Conservation (phyloP, 106 monocot genomes). For the Dendrobium chrysotoxum region DNA sequence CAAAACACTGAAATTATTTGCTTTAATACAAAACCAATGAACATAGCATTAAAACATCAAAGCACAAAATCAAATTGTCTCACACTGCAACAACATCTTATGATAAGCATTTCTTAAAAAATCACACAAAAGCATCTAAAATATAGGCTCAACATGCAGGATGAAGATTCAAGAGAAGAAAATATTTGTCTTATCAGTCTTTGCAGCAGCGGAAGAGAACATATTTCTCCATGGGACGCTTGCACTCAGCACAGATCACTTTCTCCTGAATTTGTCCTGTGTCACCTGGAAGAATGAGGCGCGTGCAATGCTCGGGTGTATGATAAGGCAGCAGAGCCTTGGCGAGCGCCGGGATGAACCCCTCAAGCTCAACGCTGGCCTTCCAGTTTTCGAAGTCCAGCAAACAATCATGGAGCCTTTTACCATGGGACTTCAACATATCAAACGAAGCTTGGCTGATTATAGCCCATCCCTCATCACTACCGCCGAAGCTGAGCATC, state of each 20-base stretch:
- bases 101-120: too few species aligned
- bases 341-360: slow-evolving; percentile 55
- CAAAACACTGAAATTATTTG: too few species aligned
- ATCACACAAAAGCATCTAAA: too few species aligned
- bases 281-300: slow-evolving; percentile 66
- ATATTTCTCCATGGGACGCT: slow-evolving; percentile 75
- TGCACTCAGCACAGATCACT: slow-evolving; percentile 69
- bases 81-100: too few species aligned
- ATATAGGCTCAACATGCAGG: too few species aligned
- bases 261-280: slow-evolving; percentile 30
- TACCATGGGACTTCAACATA: slow-evolving; percentile 44
- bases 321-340: slow-evolving; percentile 56
- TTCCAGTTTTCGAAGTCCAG: slow-evolving; percentile 57
- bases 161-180: too few species aligned
- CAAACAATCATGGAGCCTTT: slow-evolving; percentile 50
- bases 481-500: slow-evolving; percentile 72
- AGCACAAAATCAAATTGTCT: too few species aligned
- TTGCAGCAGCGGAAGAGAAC: slow-evolving; percentile 80
- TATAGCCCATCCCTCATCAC: slow-evolving; percentile 75
- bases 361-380: slow-evolving; percentile 27
- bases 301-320: slow-evolving; percentile 64
- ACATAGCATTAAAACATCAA: too few species aligned
- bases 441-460: slow-evolving; percentile 46
- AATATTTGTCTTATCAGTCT: slow-evolving; percentile 18
- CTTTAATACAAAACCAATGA: too few species aligned